Percentiles rank a stretch among this genome's conserved stretches.
Conservation (phyloP, 192 early-diverging fungal species). For the Entomortierella parvispora region DNA sequence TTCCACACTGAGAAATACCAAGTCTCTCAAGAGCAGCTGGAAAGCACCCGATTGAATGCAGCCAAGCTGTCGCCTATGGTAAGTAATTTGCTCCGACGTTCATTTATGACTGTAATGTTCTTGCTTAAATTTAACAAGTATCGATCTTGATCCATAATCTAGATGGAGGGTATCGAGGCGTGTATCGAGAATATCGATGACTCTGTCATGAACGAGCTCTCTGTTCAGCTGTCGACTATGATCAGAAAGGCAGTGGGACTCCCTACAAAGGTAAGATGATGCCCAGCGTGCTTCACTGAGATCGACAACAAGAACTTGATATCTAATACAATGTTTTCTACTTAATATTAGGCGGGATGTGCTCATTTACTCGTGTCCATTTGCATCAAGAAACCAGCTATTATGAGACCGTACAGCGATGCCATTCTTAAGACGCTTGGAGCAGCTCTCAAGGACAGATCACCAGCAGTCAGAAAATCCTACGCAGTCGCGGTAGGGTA, state of each 20-base stretch:
- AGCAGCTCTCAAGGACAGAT: conserved; percentile 79
- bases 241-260: conserved; percentile 88
- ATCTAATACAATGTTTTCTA: not conserved
- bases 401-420: conserved; percentile 78
- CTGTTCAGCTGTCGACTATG: conserved; percentile 74
- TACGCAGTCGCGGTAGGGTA: conserved; percentile 89
- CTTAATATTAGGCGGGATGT: conserved; percentile 77
- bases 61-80: conserved; percentile 89
- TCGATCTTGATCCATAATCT: no score
- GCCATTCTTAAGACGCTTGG: conserved; percentile 79
- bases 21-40: conserved; percentile 88
- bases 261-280: conserved; percentile 71
- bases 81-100: no score
- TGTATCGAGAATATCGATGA: conserved; percentile 82
- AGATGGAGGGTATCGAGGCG: conserved; percentile 89
- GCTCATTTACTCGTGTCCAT: conserved; percentile 87
- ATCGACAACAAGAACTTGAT: not conserved
- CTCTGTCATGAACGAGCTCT: conserved; percentile 69
- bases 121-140: no score
- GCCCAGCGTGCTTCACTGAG: not conserved
- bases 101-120: not conserved
- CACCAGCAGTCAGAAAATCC: conserved; percentile 84
- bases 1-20: conserved; percentile 90
- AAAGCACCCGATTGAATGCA: conserved; percentile 80
- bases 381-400: conserved; percentile 71